Base-by-base conservation (phyloP, 176 grass and related monocot genomes). In the Phoenix roebelenii region DNA sequence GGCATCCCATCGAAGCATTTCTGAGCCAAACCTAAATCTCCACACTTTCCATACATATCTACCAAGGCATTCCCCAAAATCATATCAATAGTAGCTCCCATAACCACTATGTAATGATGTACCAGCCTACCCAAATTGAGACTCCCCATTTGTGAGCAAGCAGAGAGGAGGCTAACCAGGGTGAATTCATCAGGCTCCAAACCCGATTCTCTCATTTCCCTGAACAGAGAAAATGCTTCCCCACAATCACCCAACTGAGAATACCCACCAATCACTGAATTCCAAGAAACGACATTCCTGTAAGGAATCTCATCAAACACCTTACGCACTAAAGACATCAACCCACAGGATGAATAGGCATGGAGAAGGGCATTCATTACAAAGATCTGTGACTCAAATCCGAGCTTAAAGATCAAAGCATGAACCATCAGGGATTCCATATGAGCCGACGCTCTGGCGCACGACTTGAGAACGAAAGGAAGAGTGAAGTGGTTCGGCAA, bases 391-490 rank as follows among this genome's bases (percentile, higher is more conserved):
- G 23, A 23, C 3, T 35, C 23, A 19, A 55, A 67, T 30, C 50
- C 64, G 50, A 55, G 50, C 64, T 67, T 67, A n/a, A 55, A 19
- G 25, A 54, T 16, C 50, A 54, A 5, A 15, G 51, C 64, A 35
- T 55, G 51, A 3, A 67, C 14, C 25, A 22, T 4, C 17, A 16
- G 19, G 3, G 24, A 17, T 25, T 67, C 51, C 7, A 7, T 3
- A 23, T 19, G 53, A 55, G 51, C 64, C 51, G 16, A 23, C 1
- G 14, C 39, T 30, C 5, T 18, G 4, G 64, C 64, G 5, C 64
- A 67, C 3, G 64, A 67, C 29, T 67, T 67, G 25, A 67, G 64
- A 18, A 67, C 17, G 24, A 67, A 67, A 15, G 64, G 64, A 5
- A 67, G 51, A 32, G 64, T 67, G 51, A 29, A 67, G 1, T 54